Evolutionary conservation across 2,329 filamentous ascomycete genomes (phyloP), one percentile per base, ranked within the genome.

Genomic region (Penicillium sp.): DNA sequence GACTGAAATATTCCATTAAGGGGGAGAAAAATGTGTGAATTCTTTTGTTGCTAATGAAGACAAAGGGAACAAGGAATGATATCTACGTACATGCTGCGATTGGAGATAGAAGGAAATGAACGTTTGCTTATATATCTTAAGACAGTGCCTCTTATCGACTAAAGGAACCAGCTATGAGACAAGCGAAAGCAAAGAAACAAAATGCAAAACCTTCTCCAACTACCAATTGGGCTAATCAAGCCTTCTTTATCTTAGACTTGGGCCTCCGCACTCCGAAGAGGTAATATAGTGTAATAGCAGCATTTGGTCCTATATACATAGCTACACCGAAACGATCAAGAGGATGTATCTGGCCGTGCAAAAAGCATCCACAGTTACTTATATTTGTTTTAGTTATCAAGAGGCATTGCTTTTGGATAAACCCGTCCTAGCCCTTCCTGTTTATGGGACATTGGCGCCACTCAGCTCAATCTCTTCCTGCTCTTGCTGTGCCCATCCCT

Each of bases 211-310:
- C 4, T 8, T 13, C 11, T 6, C 9, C 29, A 10, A 13, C 24
- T 9, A 24, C 13, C 18, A 20, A n/a, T 10, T 10, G n/a, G 14
- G 18, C 3, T 10, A 9, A 24, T 42, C 14, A 53, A 29, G 34
- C 55, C 47, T 56, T 61, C 16, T 53, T 56, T 32, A 50, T 56
- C 49, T 59, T 62, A 6, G 57, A 49, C 50, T 59, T 63, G 73
- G 22, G 81, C 65, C 75, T 79, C 42, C 57, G 56, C 29, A 74
- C 72, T 7, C 72, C 58, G 54, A 74, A 67, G 10, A 73, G 2
- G 43, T 72, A 86, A 64, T 86, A 86, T 14, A 85, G 63, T 0
- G 73, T 67, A 44, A 86, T 65, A 0, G 83, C 81, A 0, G 75
- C 81, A 34, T 10, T 10, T 29, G 29, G 9, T 11, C 24, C 24